A percentile compares a stretch with the other conserved stretches of the same genome.
These are phyloP conservation scores for Penicillium brevicompactum DNA, from an alignment of 2,329 filamentous ascomycete species.

Conservation along the genomic window DNA sequence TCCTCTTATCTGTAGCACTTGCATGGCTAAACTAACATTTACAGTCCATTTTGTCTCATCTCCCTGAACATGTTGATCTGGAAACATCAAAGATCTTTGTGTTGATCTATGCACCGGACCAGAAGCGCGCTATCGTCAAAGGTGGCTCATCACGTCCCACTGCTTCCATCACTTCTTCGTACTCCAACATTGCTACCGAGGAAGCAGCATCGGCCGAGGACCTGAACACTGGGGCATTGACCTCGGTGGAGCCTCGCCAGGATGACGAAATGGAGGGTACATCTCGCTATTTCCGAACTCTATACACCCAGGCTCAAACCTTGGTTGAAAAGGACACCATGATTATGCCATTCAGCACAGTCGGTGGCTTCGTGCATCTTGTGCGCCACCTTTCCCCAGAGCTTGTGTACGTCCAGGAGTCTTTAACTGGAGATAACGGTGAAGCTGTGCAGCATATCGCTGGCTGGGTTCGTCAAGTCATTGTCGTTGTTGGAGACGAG, in stretches of 20 bases:
- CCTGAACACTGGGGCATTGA: constrained; percentile 57
- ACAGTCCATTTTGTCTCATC: constrained; percentile 84
- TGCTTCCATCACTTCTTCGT: constrained; percentile 75
- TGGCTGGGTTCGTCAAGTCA: constrained; percentile 62
- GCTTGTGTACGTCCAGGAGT: constrained; percentile 84
- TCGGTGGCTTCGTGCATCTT: constrained; percentile 82
- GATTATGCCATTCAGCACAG: constrained; percentile 84
- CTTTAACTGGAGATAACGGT: constrained; percentile 74
- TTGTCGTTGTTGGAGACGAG: constrained; percentile 61
- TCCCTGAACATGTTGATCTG: constrained; percentile 75
- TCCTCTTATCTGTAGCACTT: not conserved
- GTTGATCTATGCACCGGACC: constrained; percentile 80
- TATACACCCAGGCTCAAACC: constrained; percentile 76
- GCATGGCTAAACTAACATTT: constrained; percentile 11
- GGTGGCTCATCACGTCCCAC: constrained; percentile 55
- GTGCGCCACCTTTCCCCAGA: constrained; percentile 83
- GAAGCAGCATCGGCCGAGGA: constrained; percentile 54
- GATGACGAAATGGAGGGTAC: constrained; percentile 49
- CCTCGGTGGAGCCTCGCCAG: constrained; percentile 47
- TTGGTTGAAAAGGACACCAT: constrained; percentile 84
- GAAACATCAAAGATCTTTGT: constrained; percentile 77
- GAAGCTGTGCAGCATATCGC: constrained; percentile 69
- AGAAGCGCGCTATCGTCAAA: constrained; percentile 62
- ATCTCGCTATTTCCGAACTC: constrained; percentile 70
- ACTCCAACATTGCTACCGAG: constrained; percentile 78